Evolutionary conservation across 2,329 filamentous ascomycete species (phyloP).

Genomic region (Penicillium sp.): DNA sequence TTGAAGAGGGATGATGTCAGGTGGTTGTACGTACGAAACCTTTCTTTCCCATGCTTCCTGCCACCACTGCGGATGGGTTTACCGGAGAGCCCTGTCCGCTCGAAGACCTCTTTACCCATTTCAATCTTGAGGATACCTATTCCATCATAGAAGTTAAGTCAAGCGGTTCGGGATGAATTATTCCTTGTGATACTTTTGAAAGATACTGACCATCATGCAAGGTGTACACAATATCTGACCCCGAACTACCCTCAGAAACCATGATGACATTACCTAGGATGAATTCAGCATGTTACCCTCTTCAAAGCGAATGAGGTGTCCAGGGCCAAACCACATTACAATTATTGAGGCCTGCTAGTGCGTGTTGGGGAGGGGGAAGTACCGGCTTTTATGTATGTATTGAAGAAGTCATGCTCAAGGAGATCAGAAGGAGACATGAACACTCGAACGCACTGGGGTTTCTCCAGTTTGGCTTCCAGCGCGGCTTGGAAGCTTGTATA

Average conservation of each 20-base stretch:
- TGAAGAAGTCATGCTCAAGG: slow-evolving; percentile 73
- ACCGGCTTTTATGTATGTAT: slow-evolving; percentile 80
- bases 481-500: slow-evolving; percentile 55
- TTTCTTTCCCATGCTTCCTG: slow-evolving; percentile 63
- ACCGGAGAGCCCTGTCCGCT: slow-evolving; percentile 76
- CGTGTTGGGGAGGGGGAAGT: slow-evolving; percentile 16
- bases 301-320: too few relatives aligned
- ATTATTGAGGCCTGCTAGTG: too few relatives aligned
- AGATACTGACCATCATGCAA: slow-evolving; percentile 61
- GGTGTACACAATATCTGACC: slow-evolving; percentile 68
- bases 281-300: slow-evolving; percentile 5
- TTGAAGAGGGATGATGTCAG: not conserved
- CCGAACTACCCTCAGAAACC: slow-evolving; percentile 73
- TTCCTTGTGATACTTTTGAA: not conserved
- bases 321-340: too few relatives aligned
- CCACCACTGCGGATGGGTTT: slow-evolving; percentile 59
- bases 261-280: slow-evolving; percentile 70
- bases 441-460: slow-evolving; percentile 62
- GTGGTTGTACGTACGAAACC: slow-evolving; percentile 62
- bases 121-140: slow-evolving; percentile 70
- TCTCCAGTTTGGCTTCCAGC: slow-evolving; percentile 46
- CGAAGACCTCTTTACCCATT: slow-evolving; percentile 76
- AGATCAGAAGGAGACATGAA: slow-evolving; percentile 70
- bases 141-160: not conserved
- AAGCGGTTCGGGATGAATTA: not conserved